phyloP scores from a whole-genome alignment of 2,329 filamentous ascomycete genomes.

The Mariannaea elegans region DNA sequence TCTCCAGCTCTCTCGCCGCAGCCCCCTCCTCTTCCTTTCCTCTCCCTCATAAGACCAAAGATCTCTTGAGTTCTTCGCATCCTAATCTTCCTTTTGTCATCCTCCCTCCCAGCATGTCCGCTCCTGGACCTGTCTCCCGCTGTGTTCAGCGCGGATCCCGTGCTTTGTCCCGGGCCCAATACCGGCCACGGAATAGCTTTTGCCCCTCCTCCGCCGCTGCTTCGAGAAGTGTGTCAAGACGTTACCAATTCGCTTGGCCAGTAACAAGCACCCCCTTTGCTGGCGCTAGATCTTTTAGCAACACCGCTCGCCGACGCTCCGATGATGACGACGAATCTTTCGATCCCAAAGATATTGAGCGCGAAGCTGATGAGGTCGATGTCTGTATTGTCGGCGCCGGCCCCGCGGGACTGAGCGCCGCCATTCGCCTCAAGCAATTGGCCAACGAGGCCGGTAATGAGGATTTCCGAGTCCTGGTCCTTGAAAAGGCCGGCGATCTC shows the following conservation, averaged over 20 bases:
- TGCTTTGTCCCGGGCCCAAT: conserved; percentile 42
- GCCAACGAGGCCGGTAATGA: conserved; percentile 95
- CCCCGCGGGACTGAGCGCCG: conserved; percentile 91
- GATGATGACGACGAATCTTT: conserved; percentile 59
- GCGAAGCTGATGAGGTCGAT: conserved; percentile 93
- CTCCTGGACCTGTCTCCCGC: conserved; percentile 49
- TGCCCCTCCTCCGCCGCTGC: conserved; percentile 34
- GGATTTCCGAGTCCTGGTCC: conserved; percentile 89
- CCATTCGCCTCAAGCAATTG: conserved; percentile 93
- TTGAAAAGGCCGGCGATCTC: conserved; percentile 95
- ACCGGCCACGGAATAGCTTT: conserved; percentile 38
- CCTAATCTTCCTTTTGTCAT: background rate
- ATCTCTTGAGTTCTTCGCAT: conserved; percentile 38
- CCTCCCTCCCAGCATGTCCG: conserved; percentile 43
- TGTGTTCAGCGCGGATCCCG: conserved; percentile 51
- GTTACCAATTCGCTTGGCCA: conserved; percentile 28
- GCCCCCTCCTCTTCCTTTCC: background rate
- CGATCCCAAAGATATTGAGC: conserved; percentile 75
- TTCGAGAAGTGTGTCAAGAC: conserved; percentile 19
- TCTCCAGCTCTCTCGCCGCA: background rate
- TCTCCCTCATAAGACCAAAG: background rate
- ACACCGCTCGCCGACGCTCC: conserved; percentile 39
- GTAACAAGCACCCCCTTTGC: conserved; percentile 32
- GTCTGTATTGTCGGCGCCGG: conserved; percentile 97
- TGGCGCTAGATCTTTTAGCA: conserved; percentile 48